Conservation (phyloP, 2,329 filamentous ascomycete genomes). For the Neocucurbitaria cava region DNA sequence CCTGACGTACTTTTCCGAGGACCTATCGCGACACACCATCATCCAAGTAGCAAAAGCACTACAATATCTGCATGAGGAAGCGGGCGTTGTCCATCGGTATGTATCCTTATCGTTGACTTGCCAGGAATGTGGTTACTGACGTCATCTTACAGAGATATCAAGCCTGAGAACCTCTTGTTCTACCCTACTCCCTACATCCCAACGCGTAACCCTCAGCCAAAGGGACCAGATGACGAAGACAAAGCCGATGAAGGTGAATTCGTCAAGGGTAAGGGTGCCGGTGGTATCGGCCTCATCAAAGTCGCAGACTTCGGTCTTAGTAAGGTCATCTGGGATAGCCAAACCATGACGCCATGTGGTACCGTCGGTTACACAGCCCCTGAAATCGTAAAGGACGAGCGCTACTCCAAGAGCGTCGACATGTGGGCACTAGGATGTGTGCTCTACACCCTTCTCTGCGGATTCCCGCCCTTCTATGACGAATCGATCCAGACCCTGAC, state of each 20-base stretch:
- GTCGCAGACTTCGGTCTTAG: constrained; percentile 97
- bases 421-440: constrained; percentile 99
- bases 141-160: constrained; percentile 78
- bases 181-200: constrained; percentile 84
- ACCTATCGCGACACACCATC: constrained; percentile 93
- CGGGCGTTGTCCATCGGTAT: constrained; percentile 95
- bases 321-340: constrained; percentile 97
- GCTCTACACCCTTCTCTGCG: constrained; percentile 93
- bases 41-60: constrained; percentile 92
- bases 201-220: constrained; percentile 79
- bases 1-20: constrained; percentile 97
- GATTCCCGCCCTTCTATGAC: constrained; percentile 98
- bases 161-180: constrained; percentile 96
- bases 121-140: constrained; percentile 40
- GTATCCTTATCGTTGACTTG: constrained; percentile 37
- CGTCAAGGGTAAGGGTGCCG: constrained; percentile 77
- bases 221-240: constrained; percentile 88
- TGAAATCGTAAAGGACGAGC: constrained; percentile 98
- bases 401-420: constrained; percentile 97
- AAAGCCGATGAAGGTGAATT: constrained; percentile 98
- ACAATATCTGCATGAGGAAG: constrained; percentile 92
- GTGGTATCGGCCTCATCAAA: constrained; percentile 94
- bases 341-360: constrained; percentile 99
- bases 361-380: constrained; percentile 98
- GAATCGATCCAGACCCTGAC: constrained; percentile 97